phyloP scores from a whole-genome alignment of 371 early-diverging fungal species.

The Mortierella sp. region DNA sequence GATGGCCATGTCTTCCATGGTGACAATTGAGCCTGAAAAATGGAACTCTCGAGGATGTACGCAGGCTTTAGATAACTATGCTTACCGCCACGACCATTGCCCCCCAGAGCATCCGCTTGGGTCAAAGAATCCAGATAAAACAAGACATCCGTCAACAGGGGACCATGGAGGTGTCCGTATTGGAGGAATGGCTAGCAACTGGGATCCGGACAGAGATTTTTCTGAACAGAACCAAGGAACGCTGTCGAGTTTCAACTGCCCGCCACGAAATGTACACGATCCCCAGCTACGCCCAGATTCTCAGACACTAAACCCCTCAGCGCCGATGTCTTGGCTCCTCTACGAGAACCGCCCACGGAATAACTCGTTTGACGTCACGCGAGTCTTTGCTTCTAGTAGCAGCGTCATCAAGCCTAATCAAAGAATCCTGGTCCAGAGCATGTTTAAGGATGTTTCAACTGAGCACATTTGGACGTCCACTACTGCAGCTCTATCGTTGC shows the following conservation, averaged over 20 bases:
- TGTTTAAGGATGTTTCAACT: conserved; percentile 52
- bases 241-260: not conserved
- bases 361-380: conserved; percentile 43
- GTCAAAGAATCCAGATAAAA: not conserved
- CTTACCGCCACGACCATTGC: not conserved
- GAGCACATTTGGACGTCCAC: conserved; percentile 46
- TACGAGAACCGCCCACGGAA: conserved; percentile 19
- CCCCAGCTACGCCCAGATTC: not conserved
- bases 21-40: conserved; percentile 24
- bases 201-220: not conserved
- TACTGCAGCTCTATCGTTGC: conserved; percentile 1
- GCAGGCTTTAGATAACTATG: not conserved
- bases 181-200: conserved; percentile 26
- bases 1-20: conserved; percentile 39
- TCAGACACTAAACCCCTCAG: conserved; percentile 11
- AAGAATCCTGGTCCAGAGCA: conserved; percentile 31
- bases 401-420: conserved; percentile 41
- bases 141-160: not conserved
- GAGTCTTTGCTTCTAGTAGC: conserved; percentile 28
- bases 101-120: not conserved
- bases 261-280: not conserved
- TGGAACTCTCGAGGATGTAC: conserved; percentile 22
- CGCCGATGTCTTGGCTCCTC: conserved; percentile 25
- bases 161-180: conserved; percentile 1
- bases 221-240: not conserved